These are phyloP conservation scores for Phytophthora chlamydospora DNA, from an alignment of 352 stramenopile genomes.

Conservation along the genomic window DNA sequence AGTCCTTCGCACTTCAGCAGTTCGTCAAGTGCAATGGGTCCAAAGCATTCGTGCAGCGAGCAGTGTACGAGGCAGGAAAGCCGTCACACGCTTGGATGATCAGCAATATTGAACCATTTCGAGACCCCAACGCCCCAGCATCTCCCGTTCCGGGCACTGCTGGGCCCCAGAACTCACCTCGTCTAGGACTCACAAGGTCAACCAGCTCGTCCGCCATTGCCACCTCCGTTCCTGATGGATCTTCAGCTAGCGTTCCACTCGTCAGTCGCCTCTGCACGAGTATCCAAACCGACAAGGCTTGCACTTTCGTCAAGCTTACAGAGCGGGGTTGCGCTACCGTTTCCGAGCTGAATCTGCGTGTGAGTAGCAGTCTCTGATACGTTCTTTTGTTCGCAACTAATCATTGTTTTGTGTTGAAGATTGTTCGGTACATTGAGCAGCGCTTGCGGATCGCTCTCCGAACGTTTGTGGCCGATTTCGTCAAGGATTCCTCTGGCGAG, in stretches of 20 bases:
- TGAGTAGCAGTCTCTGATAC: constrained; percentile 29
- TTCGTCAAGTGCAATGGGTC: constrained; percentile 76
- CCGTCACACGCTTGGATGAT: constrained; percentile 81
- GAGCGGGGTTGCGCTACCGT: constrained; percentile 69
- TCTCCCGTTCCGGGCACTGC: constrained; percentile 15
- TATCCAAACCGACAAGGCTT: constrained; percentile 64
- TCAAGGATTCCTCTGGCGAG: constrained; percentile 65
- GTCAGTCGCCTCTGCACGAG: constrained; percentile 68
- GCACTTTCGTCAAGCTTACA: constrained; percentile 84
- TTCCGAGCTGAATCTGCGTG: constrained; percentile 71
- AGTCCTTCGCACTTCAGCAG: constrained; percentile 76
- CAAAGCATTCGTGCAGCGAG: constrained; percentile 74
- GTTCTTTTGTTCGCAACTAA: background rate
- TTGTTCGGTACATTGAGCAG: constrained; percentile 79
- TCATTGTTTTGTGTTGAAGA: constrained; percentile 30
- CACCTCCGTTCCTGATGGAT: constrained; percentile 9
- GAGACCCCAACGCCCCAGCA: constrained; percentile 26
- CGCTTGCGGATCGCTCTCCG: constrained; percentile 64
- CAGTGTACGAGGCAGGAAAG: constrained; percentile 68
- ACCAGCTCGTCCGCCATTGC: constrained; percentile 21
- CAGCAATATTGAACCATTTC: constrained; percentile 66
- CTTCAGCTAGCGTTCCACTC: constrained; percentile 30
- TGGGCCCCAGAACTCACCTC: constrained; percentile 16
- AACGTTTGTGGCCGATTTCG: constrained; percentile 71
- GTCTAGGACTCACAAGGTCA: constrained; percentile 15